Percentiles rank a stretch among this genome's conserved stretches.
These are phyloP conservation scores for Seiridium unicorne DNA, from an alignment of 2,329 filamentous ascomycete species.

Conservation along the genomic window DNA sequence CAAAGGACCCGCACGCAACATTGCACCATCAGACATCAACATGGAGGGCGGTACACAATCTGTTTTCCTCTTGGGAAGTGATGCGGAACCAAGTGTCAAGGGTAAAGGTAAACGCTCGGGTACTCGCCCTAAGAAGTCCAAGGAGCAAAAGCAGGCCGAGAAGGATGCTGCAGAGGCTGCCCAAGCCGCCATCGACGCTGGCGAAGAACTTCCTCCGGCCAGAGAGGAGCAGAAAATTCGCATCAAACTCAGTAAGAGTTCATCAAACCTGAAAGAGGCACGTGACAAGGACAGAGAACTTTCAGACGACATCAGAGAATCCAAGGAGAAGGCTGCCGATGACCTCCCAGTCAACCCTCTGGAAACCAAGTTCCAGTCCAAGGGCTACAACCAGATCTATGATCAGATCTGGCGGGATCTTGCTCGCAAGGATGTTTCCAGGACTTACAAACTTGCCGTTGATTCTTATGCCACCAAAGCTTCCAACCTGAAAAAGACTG, in stretches of 20 bases:
- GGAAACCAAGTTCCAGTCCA: constrained; percentile 73
- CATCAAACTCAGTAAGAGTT: constrained; percentile 57
- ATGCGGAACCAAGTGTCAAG: constrained; percentile 48
- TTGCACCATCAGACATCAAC: constrained; percentile 73
- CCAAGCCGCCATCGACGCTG: constrained; percentile 78
- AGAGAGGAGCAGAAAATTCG: constrained; percentile 61
- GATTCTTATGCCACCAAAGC: constrained; percentile 83
- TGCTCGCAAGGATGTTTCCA: constrained; percentile 88
- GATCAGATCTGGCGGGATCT: constrained; percentile 97
- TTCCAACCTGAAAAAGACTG: constrained; percentile 97
- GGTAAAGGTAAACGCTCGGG: constrained; percentile 55
- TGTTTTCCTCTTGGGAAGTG: constrained; percentile 69
- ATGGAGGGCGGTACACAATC: constrained; percentile 83
- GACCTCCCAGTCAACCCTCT: constrained; percentile 39
- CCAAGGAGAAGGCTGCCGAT: constrained; percentile 39
- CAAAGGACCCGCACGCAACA: constrained; percentile 68
- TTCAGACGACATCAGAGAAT: constrained; percentile 23
- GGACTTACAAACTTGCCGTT: constrained; percentile 84
- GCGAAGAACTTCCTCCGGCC: constrained; percentile 64
- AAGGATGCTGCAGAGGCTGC: constrained; percentile 83
- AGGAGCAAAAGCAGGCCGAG: constrained; percentile 78
- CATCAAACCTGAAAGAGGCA: constrained; percentile 32
- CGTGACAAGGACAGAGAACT: constrained; percentile 37
- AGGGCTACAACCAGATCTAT: constrained; percentile 95
- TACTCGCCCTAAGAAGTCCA: constrained; percentile 84